Conservation (phyloP, 331 rosid species). For the Malus hybrid region DNA sequence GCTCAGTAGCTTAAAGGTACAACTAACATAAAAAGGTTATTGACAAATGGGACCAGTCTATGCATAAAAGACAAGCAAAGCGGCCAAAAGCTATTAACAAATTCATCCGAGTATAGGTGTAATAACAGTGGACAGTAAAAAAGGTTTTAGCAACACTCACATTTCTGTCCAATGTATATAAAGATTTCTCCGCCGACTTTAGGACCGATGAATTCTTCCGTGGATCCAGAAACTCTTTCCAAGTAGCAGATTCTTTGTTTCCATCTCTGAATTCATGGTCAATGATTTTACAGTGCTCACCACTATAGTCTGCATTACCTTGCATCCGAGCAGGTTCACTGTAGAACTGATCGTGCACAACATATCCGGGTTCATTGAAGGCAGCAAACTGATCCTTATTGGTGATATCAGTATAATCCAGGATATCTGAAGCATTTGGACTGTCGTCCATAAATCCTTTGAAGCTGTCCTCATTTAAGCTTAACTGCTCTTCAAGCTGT, state of each 20-base stretch:
- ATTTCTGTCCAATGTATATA: constrained; percentile 23
- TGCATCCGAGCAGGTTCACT: constrained; percentile 34
- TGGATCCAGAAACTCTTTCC: constrained; percentile 47
- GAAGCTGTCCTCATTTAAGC: constrained; percentile 49
- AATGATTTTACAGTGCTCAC: constrained; percentile 20
- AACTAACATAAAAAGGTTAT: not conserved
- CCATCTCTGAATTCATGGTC: constrained; percentile 33
- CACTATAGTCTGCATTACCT: constrained; percentile 36
- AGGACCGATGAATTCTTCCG: constrained; percentile 18
- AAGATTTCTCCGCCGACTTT: constrained; percentile 28
- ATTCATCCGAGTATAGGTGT: not conserved
- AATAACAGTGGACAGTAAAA: not conserved
- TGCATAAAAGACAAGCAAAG: not conserved
- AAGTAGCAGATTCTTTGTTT: constrained; percentile 36
- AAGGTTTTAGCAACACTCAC: constrained; percentile 32
- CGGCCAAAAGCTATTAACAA: not conserved
- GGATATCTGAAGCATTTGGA: constrained; percentile 21
- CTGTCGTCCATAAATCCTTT: constrained; percentile 32
- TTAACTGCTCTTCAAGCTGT: constrained; percentile 65
- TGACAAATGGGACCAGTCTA: not conserved
- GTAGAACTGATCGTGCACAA: constrained; percentile 20
- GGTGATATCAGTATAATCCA: constrained; percentile 22
- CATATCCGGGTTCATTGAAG: constrained; percentile 32
- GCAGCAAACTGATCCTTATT: constrained; percentile 35
- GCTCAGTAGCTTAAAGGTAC: not conserved